Conservation (phyloP, 768 basidiomycete species). For the Boletellus emodensis region DNA sequence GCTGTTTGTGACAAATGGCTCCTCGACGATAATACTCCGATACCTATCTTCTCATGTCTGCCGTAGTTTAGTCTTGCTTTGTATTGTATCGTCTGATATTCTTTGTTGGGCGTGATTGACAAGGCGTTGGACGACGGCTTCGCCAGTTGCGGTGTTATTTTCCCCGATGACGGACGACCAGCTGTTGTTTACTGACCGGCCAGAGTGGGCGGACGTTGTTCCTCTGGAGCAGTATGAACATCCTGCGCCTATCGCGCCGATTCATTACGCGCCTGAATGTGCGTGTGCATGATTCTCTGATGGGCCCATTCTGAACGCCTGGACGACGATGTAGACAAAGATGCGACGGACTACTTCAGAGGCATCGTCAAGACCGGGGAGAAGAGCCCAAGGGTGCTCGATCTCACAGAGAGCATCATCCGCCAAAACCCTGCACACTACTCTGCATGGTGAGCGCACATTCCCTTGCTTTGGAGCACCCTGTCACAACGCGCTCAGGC, state of each 20-base stretch:
- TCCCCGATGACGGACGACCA: slow-evolving; percentile 15
- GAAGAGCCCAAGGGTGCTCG: slow-evolving; percentile 74
- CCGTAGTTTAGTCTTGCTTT: slow-evolving; percentile 20
- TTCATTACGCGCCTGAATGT: slow-evolving; percentile 91
- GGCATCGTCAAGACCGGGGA: slow-evolving; percentile 76
- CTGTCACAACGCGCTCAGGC: slow-evolving; percentile 49
- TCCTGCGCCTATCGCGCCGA: slow-evolving; percentile 78
- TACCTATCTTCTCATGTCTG: slow-evolving; percentile 18
- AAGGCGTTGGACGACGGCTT: background rate
- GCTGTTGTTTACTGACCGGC: slow-evolving; percentile 52
- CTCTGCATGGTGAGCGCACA: slow-evolving; percentile 75
- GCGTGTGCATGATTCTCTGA: slow-evolving; percentile 29
- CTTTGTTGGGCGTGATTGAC: background rate
- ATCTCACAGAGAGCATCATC: slow-evolving; percentile 86
- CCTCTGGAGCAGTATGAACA: slow-evolving; percentile 82
- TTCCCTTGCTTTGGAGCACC: background rate
- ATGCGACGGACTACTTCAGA: slow-evolving; percentile 91
- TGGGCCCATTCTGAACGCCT: slow-evolving; percentile 4
- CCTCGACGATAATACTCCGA: slow-evolving; percentile 15
- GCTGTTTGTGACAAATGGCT: slow-evolving; percentile 6
- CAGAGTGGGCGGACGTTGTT: slow-evolving; percentile 76
- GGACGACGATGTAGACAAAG: slow-evolving; percentile 59
- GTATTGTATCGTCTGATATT: slow-evolving; percentile 20
- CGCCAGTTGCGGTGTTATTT: background rate
- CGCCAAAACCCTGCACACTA: slow-evolving; percentile 94